Evolutionary conservation across 1,284 basidiomycete species (phyloP).

Genomic region (Hypsizygus ulmarius): DNA sequence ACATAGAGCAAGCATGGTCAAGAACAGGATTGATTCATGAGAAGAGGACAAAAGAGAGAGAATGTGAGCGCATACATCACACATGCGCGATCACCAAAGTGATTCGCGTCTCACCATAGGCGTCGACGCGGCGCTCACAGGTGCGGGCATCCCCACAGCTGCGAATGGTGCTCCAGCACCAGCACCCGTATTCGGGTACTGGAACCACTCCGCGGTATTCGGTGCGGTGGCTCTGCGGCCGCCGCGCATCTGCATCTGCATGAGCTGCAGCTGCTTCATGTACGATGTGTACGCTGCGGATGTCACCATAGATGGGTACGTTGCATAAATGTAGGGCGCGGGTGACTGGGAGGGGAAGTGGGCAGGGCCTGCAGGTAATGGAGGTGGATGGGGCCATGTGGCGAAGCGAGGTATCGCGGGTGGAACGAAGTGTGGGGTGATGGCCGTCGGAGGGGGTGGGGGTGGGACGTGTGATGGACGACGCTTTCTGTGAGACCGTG

Average conservation of each 20-base stretch:
- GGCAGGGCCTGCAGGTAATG: conserved; percentile 16
- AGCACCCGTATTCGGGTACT: conserved; percentile 9
- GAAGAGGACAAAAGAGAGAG: not conserved
- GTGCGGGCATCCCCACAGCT: conserved; percentile 5
- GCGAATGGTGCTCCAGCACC: conserved; percentile 6
- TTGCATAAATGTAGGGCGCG: conserved; percentile 19
- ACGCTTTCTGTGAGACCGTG: conserved; percentile 20
- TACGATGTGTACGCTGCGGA: conserved; percentile 24
- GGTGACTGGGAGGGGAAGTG: conserved; percentile 15
- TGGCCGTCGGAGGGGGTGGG: not conserved
- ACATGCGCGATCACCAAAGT: conserved; percentile 16
- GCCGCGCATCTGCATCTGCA: conserved; percentile 24
- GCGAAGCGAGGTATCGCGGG: conserved; percentile 17
- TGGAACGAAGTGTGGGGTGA: conserved; percentile 19
- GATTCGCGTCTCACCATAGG: conserved; percentile 10
- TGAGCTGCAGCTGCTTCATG: conserved; percentile 26
- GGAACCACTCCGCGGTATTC: conserved; percentile 16
- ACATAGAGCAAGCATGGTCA: conserved; percentile 4
- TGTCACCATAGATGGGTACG: conserved; percentile 18
- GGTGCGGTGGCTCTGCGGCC: conserved; percentile 5
- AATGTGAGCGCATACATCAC: not conserved
- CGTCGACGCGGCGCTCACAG: conserved; percentile 2
- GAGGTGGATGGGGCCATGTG: conserved; percentile 6
- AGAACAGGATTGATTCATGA: not conserved
- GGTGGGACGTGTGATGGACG: conserved; percentile 16